Evolutionary conservation across 192 early-diverging fungal genomes (phyloP).

Genomic region (Rhizophagus clarus): DNA sequence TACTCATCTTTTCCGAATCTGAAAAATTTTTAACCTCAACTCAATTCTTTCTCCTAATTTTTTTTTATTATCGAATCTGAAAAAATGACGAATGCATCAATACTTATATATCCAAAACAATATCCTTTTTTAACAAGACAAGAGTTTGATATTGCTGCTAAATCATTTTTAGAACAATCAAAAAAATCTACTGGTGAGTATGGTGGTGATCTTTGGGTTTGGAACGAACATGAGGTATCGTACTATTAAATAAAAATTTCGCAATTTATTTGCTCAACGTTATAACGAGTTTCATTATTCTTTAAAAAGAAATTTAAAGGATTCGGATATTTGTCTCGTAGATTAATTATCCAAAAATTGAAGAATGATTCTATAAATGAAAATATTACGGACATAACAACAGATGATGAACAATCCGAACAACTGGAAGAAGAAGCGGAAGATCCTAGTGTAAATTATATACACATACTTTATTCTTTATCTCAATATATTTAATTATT

Average conservation of each 20-base stretch:
- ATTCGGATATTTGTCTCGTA: slow-evolving; percentile 23
- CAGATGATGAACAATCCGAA: not conserved
- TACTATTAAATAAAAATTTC: not conserved
- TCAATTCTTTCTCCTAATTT: too few species aligned
- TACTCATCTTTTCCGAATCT: too few species aligned
- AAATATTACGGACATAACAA: not conserved
- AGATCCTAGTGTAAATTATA: slow-evolving; percentile 17
- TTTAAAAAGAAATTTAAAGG: slow-evolving; percentile 26
- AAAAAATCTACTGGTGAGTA: not conserved
- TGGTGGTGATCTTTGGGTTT: slow-evolving; percentile 13
- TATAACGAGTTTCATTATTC: not conserved
- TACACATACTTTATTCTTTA: not conserved
- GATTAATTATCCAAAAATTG: not conserved
- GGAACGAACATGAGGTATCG: slow-evolving; percentile 32
- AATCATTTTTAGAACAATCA: slow-evolving; percentile 31
- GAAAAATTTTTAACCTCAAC: too few species aligned
- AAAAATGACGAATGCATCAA: not conserved
- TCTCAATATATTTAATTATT: not conserved
- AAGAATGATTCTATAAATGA: not conserved
- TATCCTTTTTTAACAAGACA: slow-evolving; percentile 29
- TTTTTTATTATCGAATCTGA: not conserved
- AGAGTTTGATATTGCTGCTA: slow-evolving; percentile 26
- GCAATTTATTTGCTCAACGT: not conserved
- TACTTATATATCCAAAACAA: not conserved
- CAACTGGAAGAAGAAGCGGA: not conserved